A percentile compares a stretch with the other conserved stretches of the same genome.
Conservation (phyloP, 2,329 filamentous ascomycete species). For the Capronia coronata region DNA sequence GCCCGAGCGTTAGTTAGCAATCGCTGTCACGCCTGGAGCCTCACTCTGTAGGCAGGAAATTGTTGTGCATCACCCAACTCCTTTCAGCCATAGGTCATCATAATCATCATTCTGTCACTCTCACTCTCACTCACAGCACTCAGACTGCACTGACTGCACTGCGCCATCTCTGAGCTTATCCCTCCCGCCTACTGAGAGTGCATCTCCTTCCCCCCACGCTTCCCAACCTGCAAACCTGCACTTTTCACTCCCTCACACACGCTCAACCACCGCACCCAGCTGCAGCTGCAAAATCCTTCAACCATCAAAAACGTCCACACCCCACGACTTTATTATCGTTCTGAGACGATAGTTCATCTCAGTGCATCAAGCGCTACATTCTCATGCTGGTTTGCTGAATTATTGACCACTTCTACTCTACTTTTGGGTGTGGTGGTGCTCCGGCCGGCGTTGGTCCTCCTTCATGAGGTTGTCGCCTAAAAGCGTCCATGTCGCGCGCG, state of each 20-base stretch:
- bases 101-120: neutral
- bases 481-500: slow-evolving; percentile 23
- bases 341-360: slow-evolving; percentile 48
- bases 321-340: slow-evolving; percentile 46
- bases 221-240: slow-evolving; percentile 1
- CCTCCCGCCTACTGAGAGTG: neutral
- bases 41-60: too few species aligned
- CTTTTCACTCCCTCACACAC: slow-evolving; percentile 8
- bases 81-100: neutral
- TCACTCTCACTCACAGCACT: neutral
- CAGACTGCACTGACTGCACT: neutral
- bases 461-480: slow-evolving; percentile 17
- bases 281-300: slow-evolving; percentile 13
- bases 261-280: slow-evolving; percentile 12
- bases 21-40: neutral
- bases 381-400: slow-evolving; percentile 59
- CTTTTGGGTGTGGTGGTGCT: slow-evolving; percentile 5
- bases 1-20: too few species aligned
- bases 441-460: slow-evolving; percentile 4
- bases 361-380: slow-evolving; percentile 55
- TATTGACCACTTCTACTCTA: slow-evolving; percentile 16
- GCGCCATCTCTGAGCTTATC: neutral
- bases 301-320: slow-evolving; percentile 49
- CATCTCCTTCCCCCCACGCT: slow-evolving; percentile 2
- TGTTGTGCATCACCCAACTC: neutral